Base-by-base conservation (phyloP, 768 basidiomycete species). In the Suillus bovinus region DNA sequence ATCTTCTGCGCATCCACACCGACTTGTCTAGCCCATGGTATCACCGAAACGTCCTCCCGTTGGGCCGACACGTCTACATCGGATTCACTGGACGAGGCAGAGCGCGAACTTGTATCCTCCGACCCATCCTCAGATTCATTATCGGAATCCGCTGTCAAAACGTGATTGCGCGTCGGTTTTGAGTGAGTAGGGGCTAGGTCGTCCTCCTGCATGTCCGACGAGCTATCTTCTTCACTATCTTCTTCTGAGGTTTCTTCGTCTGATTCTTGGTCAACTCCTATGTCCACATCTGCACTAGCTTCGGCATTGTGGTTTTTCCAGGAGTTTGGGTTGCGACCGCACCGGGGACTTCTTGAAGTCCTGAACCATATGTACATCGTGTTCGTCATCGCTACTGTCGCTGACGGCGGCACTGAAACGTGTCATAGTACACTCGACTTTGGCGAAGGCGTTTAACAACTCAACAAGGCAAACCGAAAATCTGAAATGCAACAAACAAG, bases 1-100 rank as follows among this genome's bases (percentile, higher is more conserved):
- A 95, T 86, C 76, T 88, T 89, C 73, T 93, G 91, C 16, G 88
- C 82, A 72, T 96, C 93, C n/a, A 95, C 79, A 6, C 90, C 89
- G 31, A 88, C 72, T 57, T 85, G 85, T 53, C 87, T 82, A 16
- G 88, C 86, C 89, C 91, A 91, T 42, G 90, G 85, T 59, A 86
- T 84, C 49, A 86, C 78, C 7, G 81, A 80, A 7, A 83, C 76
- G 63, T 86, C 83, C 2, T 73, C 75, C 8, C 71, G 74, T 58
- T 56, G 55, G 22, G 42, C 72, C 31, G 50, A 56, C 36, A 20
- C 63, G 27, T 66, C 70, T 0, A 62, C 52, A 29, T 71, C 72
- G 33, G 72, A 62, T 36, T 66, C 60, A 47, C 75, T 66, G 44
- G 70, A 52, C 39, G 66, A 70, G 55, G 71, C 70, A 46, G 76